Conservation (phyloP, 148 eudicot genomes). For the Amaranthus hypochondriacus region DNA sequence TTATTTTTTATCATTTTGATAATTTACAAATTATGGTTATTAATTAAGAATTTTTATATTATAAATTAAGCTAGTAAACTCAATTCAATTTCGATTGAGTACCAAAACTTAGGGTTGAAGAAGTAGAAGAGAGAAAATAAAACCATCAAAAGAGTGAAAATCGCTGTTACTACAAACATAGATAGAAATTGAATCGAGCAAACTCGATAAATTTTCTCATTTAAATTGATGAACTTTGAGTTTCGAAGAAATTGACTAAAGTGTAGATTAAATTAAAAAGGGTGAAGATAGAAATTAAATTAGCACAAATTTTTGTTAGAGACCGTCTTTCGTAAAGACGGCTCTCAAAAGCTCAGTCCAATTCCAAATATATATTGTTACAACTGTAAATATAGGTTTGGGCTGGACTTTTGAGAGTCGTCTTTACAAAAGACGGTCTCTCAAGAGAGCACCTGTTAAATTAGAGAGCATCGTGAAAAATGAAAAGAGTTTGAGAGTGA, state of each 20-base stretch:
- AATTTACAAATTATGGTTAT: too few species aligned
- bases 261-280: not conserved
- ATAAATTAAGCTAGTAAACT: not conserved
- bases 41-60: too few species aligned
- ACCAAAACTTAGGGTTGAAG: not conserved
- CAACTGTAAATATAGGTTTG: too few species aligned
- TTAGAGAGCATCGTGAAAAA: slow-evolving; percentile 8
- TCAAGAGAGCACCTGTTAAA: not conserved
- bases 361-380: too few species aligned
- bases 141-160: not conserved
- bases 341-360: too few species aligned
- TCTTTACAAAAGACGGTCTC: too few species aligned
- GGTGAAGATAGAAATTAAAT: not conserved
- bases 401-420: too few species aligned
- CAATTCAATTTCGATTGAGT: slow-evolving; percentile 6
- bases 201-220: not conserved
- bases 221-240: slow-evolving; percentile 4
- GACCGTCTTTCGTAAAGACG: too few species aligned
- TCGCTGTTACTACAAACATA: slow-evolving; percentile 5
- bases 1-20: too few species aligned
- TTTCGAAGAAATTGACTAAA: not conserved
- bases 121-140: slow-evolving; percentile 10
- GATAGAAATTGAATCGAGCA: not conserved
- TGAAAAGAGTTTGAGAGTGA: not conserved
- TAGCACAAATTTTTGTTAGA: too few species aligned